phyloP scores from a whole-genome alignment of 495 filamentous ascomycete species.

The Lineolata rhizophorae region DNA sequence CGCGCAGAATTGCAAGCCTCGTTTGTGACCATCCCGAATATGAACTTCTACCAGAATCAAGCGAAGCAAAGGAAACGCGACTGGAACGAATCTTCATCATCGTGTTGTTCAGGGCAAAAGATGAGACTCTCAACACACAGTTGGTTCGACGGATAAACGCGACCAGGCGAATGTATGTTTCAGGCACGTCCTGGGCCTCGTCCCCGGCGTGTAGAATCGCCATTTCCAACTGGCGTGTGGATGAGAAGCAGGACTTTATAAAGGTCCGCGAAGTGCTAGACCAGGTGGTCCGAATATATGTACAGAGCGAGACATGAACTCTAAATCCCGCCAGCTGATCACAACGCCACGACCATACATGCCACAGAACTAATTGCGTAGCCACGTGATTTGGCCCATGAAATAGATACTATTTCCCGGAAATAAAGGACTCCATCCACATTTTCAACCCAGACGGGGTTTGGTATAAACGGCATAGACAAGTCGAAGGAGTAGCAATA shows the following conservation, averaged over 20 bases:
- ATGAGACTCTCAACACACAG: constrained; percentile 38
- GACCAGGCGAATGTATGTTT: constrained; percentile 57
- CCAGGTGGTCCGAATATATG: constrained; percentile 4
- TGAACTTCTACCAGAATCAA: constrained; percentile 34
- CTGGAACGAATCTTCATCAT: constrained; percentile 52
- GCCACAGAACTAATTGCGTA: too few species aligned
- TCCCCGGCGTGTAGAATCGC: constrained; percentile 55
- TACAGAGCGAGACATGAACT: too few species aligned
- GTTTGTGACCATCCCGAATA: constrained; percentile 36
- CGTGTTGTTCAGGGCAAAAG: constrained; percentile 59
- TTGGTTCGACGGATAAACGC: constrained; percentile 52
- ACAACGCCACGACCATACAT: too few species aligned
- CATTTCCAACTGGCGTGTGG: constrained; percentile 60
- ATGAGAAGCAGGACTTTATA: constrained; percentile 30
- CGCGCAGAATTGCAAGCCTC: constrained; percentile 40
- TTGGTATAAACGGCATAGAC: too few species aligned
- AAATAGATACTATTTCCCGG: too few species aligned
- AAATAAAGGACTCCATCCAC: too few species aligned
- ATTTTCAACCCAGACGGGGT: too few species aligned
- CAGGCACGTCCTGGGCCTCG: constrained; percentile 57
- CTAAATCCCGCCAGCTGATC: too few species aligned
- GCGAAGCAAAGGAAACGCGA: constrained; percentile 19
- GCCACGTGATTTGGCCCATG: too few species aligned
- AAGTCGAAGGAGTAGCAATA: neutral
- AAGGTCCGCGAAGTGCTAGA: constrained; percentile 27